Evolutionary conservation across 257 asterid species (phyloP), one percentile per base, ranked within the genome.

Genomic region (Nicotiana attenuata): DNA sequence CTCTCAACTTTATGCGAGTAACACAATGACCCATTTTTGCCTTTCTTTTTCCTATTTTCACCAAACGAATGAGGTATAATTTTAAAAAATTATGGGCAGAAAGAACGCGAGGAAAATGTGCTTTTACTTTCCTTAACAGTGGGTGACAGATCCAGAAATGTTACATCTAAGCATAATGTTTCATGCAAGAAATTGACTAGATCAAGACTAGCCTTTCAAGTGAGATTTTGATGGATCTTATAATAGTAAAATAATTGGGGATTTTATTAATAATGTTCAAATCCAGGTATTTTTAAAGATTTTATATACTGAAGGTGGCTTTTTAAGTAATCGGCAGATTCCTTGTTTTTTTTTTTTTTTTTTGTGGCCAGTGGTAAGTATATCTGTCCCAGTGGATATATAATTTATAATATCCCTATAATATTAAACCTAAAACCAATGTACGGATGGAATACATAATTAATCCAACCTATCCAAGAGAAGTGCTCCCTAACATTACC

Each of bases 211-310:
- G 53, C 81, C 87, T 91, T 89, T 89, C 90, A 78, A 57, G 81
- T 83, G 85, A 89, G 90, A 92, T 92, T 86, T 73, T 65, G 38
- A 41, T 79, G 84, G 90, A 91, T 90, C 77, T 87, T 87, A 83
- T 86, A 52, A 77, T 76, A 52, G 5, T 33, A 55, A 56, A 5
- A 29, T 65, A 11, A 57, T 5, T 38, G 16, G 22, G 7, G 22
- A 14, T 64, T 22, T 24, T 65, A 76, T 76, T 65, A 83, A 82
- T 80, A 65, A 83, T 87, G 59, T 78, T 45, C 61, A 65, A 79
- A 31, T 76, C 41, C 65, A 59, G 55, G 73, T n/a, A 85, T 75
- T 69, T 33, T 22, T 31, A 85, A n/a, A 69, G 57, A 38, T 80
- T 65, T 76, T 75, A 65, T 65, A 63, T 81, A 33, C 3, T 79